Evolutionary conservation across 2,329 filamentous ascomycete genomes (phyloP).

Genomic region (Fusarium lateritium): DNA sequence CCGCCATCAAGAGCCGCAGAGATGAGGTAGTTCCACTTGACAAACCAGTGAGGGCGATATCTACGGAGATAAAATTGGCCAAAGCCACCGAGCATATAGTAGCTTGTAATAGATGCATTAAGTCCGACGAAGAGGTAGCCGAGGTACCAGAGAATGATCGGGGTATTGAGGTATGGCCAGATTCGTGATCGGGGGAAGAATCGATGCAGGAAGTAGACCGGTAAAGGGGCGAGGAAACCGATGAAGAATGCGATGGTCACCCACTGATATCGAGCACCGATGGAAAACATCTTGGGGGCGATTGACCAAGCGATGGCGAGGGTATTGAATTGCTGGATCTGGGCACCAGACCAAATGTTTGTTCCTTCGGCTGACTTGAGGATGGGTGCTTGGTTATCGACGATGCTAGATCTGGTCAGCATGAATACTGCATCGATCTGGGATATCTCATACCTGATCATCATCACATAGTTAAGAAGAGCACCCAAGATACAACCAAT

Average conservation of each 20-base stretch:
- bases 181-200: constrained; percentile 58
- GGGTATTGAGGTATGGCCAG: constrained; percentile 63
- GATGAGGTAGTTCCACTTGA: constrained; percentile 67
- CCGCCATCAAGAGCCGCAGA: constrained; percentile 68
- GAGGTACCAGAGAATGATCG: constrained; percentile 58
- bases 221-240: constrained; percentile 56
- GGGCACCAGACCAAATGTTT: constrained; percentile 66
- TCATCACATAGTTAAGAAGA: constrained; percentile 68
- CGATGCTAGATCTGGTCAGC: constrained; percentile 55
- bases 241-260: constrained; percentile 50
- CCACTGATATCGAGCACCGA: constrained; percentile 24
- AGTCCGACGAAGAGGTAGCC: constrained; percentile 49
- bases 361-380: constrained; percentile 63
- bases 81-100: constrained; percentile 65
- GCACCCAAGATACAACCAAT: constrained; percentile 69
- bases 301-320: constrained; percentile 65
- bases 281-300: constrained; percentile 55
- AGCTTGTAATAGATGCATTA: constrained; percentile 67
- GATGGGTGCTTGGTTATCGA: constrained; percentile 62
- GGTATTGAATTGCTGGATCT: constrained; percentile 64
- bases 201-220: constrained; percentile 14
- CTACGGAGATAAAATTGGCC: constrained; percentile 67
- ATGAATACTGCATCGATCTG: fast-evolving
- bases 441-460: constrained; percentile 51
- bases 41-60: constrained; percentile 66